Evolutionary conservation across 441 rosid species (phyloP).

Genomic region (Pelargonium cotyledonis): DNA sequence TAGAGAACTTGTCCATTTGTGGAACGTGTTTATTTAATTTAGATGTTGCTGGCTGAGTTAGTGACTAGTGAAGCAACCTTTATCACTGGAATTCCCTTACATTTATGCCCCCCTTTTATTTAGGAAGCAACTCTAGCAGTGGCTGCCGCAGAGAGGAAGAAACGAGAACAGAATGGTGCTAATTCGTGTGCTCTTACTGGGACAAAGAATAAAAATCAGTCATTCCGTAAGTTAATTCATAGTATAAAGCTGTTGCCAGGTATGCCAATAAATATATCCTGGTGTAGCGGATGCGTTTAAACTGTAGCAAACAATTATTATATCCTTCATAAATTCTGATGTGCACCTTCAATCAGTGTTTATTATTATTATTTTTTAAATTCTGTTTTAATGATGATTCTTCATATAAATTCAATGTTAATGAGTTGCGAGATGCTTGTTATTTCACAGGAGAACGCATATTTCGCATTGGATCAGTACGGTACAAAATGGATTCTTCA

Average conservation of each 20-base stretch:
- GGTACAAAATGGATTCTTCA: constrained; percentile 92
- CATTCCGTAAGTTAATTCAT: constrained; percentile 43
- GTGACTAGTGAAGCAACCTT: constrained; percentile 4
- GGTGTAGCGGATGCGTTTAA: constrained; percentile 13
- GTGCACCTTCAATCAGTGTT: constrained; percentile 2
- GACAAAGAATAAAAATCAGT: constrained; percentile 38
- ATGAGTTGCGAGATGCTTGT: constrained; percentile 11
- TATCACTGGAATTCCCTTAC: constrained; percentile 5
- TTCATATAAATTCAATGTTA: constrained; percentile 11
- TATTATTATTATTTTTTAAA: not conserved
- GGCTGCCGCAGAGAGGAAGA: constrained; percentile 71
- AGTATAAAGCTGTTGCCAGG: constrained; percentile 21
- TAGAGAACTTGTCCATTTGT: constrained; percentile 11
- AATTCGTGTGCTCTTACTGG: constrained; percentile 25
- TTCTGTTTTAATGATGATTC: constrained; percentile 13
- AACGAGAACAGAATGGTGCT: constrained; percentile 45
- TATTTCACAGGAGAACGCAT: constrained; percentile 58
- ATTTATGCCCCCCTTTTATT: not conserved
- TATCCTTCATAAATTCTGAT: not conserved
- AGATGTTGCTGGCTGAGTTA: constrained; percentile 9
- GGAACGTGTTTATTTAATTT: constrained; percentile 15
- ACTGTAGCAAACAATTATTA: not conserved
- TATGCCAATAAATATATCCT: constrained; percentile 24
- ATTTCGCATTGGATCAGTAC: constrained; percentile 75
- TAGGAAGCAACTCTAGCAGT: constrained; percentile 92